Conservation (phyloP, 495 filamentous ascomycete species). For the Lasiosphaeria ovina region DNA sequence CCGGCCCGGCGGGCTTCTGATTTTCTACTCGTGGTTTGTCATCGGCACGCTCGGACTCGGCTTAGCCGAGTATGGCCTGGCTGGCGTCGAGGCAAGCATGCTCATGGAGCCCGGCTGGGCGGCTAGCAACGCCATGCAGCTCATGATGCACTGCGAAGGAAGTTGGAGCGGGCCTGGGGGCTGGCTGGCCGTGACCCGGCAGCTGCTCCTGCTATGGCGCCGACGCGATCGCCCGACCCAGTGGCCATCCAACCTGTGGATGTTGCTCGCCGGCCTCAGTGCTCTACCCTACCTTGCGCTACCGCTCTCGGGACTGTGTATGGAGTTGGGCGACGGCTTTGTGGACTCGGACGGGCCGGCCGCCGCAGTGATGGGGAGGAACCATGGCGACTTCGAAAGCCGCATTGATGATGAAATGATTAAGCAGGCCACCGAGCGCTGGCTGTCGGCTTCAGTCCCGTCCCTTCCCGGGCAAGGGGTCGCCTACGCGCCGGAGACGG, state of each 20-base stretch:
- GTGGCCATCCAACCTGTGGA: too few species aligned
- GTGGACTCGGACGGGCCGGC: background rate
- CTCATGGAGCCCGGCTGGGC: background rate
- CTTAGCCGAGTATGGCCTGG: background rate
- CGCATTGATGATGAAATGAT: too few species aligned
- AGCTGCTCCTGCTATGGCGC: background rate
- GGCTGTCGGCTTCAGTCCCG: too few species aligned
- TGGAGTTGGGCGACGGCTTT: background rate
- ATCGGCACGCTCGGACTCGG: background rate
- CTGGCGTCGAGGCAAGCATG: background rate
- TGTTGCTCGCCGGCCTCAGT: background rate
- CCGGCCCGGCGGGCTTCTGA: background rate
- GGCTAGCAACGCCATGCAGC: background rate
- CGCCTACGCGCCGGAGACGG: too few species aligned
- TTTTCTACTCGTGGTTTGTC: conserved; percentile 3
- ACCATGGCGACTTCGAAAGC: background rate
- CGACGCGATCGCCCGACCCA: background rate
- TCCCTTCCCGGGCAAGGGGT: too few species aligned
- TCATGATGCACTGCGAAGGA: background rate
- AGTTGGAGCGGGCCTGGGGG: background rate
- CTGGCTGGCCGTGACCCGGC: too few species aligned
- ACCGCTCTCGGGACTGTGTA: background rate
- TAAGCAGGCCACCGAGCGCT: too few species aligned
- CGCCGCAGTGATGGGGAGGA: background rate
- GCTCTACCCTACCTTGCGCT: background rate